Conservation (phyloP, 2,329 filamentous ascomycete species). For the Sodiomyces alkalinus region DNA sequence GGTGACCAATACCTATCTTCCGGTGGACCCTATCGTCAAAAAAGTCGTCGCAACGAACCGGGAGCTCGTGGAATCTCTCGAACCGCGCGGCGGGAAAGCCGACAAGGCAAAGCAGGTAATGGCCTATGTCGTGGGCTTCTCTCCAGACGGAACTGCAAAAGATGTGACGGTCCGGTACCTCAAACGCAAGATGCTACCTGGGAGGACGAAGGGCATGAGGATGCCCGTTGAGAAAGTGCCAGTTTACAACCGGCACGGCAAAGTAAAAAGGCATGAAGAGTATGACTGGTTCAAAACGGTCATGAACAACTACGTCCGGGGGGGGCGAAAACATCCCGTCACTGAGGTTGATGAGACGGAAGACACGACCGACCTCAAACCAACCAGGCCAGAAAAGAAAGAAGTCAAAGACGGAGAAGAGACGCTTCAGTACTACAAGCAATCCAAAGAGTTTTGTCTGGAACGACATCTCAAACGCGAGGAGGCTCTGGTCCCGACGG, state of each 20-base stretch:
- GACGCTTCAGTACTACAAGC: constrained; percentile 78
- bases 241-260: constrained; percentile 62
- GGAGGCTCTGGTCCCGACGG: constrained; percentile 61
- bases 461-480: constrained; percentile 80
- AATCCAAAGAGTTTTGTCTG: constrained; percentile 71
- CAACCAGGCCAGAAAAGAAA: constrained; percentile 58
- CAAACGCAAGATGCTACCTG: constrained; percentile 65
- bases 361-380: constrained; percentile 60
- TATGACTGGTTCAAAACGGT: constrained; percentile 81
- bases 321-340: constrained; percentile 30
- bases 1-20: constrained; percentile 60
- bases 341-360: constrained; percentile 68
- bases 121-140: constrained; percentile 75
- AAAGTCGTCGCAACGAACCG: constrained; percentile 54
- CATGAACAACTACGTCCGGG: constrained; percentile 55
- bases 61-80: constrained; percentile 59
- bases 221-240: constrained; percentile 68
- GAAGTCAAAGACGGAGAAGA: constrained; percentile 60
- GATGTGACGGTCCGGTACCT: constrained; percentile 90
- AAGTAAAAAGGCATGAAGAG: constrained; percentile 59
- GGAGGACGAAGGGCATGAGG: constrained; percentile 75
- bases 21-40: constrained; percentile 63
- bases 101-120: constrained; percentile 82
- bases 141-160: constrained; percentile 74
- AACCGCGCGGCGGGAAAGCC: constrained; percentile 69